A percentile compares a stretch with the other conserved stretches of the same genome.
These are phyloP conservation scores for Chrysoporthe cubensis DNA, from an alignment of 2,329 filamentous ascomycete genomes.

Conservation along the genomic window DNA sequence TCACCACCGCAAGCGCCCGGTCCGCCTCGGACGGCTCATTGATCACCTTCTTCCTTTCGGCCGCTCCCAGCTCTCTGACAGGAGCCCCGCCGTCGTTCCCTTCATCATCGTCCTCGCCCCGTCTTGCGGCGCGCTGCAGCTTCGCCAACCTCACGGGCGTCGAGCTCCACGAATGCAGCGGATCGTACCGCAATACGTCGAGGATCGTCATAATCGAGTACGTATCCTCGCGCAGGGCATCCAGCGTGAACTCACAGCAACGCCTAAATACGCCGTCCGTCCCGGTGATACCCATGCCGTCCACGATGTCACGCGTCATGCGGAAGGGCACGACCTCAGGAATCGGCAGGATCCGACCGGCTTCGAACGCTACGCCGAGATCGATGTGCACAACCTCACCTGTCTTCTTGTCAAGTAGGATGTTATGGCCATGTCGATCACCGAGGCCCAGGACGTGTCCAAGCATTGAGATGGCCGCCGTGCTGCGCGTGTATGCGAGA, in stretches of 20 bases:
- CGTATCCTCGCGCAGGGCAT: constrained; percentile 90
- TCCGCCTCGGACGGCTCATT: constrained; percentile 79
- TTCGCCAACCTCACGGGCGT: constrained; percentile 70
- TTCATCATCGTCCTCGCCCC: constrained; percentile 44
- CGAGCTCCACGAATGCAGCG: constrained; percentile 93
- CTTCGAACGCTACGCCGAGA: constrained; percentile 94
- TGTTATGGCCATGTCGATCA: constrained; percentile 96
- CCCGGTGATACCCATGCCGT: constrained; percentile 94
- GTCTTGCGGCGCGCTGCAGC: constrained; percentile 62
- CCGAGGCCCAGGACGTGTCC: constrained; percentile 92
- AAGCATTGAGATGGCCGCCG: constrained; percentile 92
- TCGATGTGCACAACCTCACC: constrained; percentile 98
- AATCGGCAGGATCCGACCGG: constrained; percentile 90
- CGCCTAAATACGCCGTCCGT: constrained; percentile 95
- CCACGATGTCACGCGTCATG: constrained; percentile 89
- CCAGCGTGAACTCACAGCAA: constrained; percentile 97
- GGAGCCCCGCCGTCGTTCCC: constrained; percentile 38
- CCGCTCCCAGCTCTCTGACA: constrained; percentile 42
- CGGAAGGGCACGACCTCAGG: constrained; percentile 97
- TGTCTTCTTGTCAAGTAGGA: constrained; percentile 84
- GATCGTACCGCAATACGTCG: constrained; percentile 97
- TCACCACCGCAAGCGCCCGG: constrained; percentile 86
- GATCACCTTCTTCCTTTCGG: constrained; percentile 45
- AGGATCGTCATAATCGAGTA: constrained; percentile 99
- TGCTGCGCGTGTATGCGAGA: constrained; percentile 89